Evolutionary conservation across 805 yeast genomes (phyloP).

Genomic region (Phaffomyces antillensis): DNA sequence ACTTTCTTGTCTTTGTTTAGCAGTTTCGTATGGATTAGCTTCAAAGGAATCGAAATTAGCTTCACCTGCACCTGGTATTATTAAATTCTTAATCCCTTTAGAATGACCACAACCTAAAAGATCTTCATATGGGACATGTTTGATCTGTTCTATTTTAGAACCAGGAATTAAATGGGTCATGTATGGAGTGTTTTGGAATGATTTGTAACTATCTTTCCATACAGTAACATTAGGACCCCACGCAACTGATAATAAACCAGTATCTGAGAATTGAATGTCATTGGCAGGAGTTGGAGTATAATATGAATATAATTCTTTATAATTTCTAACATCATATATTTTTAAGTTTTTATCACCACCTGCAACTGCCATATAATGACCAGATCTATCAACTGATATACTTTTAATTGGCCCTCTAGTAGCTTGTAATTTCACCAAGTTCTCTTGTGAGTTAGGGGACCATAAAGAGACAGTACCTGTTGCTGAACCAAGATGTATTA

Average conservation of each 20-base stretch:
- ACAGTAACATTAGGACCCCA: conserved; percentile 95
- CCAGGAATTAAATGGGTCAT: conserved; percentile 87
- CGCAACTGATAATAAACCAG: conserved; percentile 80
- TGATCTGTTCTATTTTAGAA: conserved; percentile 56
- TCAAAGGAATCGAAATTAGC: conserved; percentile 95
- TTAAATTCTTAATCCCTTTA: conserved; percentile 71
- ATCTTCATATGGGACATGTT: conserved; percentile 94
- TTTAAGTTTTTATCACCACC: conserved; percentile 82
- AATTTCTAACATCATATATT: conserved; percentile 89
- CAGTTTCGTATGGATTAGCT: conserved; percentile 84
- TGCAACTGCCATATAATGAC: conserved; percentile 87
- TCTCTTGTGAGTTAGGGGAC: conserved; percentile 85
- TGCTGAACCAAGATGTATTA: conserved; percentile 86
- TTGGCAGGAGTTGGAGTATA: conserved; percentile 81
- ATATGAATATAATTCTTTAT: conserved; percentile 57
- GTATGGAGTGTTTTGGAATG: conserved; percentile 76
- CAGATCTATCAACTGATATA: conserved; percentile 83
- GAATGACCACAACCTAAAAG: conserved; percentile 84
- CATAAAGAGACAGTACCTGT: conserved; percentile 91
- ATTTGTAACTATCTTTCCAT: conserved; percentile 80
- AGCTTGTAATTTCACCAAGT: conserved; percentile 68
- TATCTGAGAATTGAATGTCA: conserved; percentile 73
- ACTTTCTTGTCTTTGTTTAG: conserved; percentile 86
- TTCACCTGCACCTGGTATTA: conserved; percentile 96
- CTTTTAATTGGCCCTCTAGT: conserved; percentile 84